phyloP scores from a whole-genome alignment of 169 alveolate genomes.

The Cardiosporidium cionae region DNA sequence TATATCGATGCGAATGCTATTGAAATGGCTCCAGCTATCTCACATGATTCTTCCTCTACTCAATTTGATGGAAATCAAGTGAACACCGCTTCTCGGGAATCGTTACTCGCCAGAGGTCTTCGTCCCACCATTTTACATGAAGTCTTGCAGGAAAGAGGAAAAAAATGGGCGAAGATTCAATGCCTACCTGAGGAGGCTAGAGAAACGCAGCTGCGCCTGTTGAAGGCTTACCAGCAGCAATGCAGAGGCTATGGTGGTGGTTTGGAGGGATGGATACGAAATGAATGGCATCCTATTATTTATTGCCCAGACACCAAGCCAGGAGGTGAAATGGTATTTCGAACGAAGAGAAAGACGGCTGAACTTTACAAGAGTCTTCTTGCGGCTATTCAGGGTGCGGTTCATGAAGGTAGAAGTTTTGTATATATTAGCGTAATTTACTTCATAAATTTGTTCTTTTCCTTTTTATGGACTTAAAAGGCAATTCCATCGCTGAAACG shows the following conservation, averaged over 20 bases:
- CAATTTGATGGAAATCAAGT: too few relatives aligned
- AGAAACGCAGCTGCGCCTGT: slow-evolving; percentile 30
- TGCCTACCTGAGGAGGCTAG: slow-evolving; percentile 41
- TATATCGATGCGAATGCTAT: too few relatives aligned
- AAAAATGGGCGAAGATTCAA: slow-evolving; percentile 51
- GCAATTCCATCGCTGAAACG: too few relatives aligned
- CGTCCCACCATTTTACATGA: slow-evolving; percentile 40
- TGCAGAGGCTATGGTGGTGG: slow-evolving; percentile 49
- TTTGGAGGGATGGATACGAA: slow-evolving; percentile 53
- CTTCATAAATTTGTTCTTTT: background rate
- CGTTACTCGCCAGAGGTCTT: slow-evolving; percentile 14
- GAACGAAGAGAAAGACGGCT: slow-evolving; percentile 29
- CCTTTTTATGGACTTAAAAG: too few relatives aligned
- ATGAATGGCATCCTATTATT: slow-evolving; percentile 50
- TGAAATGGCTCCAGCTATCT: too few relatives aligned
- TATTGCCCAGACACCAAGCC: slow-evolving; percentile 51
- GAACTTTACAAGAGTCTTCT: slow-evolving; percentile 43
- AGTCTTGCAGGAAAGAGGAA: slow-evolving; percentile 41
- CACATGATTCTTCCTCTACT: too few relatives aligned
- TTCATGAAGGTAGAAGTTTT: background rate
- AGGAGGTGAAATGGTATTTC: slow-evolving; percentile 44
- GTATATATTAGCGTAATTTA: background rate
- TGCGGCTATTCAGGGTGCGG: slow-evolving; percentile 45
- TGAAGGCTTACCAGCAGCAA: slow-evolving; percentile 42
- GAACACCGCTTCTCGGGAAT: too few relatives aligned